phyloP scores from a whole-genome alignment of 2,329 filamentous ascomycete species.

The Reticulascus tulasneorum region DNA sequence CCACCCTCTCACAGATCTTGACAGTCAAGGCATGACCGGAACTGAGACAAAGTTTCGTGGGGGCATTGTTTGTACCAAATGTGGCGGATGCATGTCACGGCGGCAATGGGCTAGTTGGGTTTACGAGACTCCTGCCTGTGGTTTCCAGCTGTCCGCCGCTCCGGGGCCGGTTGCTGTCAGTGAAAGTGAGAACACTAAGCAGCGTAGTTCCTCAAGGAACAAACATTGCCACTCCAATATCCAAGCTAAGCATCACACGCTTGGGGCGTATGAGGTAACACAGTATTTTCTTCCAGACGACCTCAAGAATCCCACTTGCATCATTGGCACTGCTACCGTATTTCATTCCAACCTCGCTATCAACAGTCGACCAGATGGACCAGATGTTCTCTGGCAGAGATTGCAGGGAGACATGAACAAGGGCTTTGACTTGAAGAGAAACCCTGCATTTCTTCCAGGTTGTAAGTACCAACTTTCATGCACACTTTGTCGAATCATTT shows the following conservation, averaged over 20 bases:
- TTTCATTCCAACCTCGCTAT: slow-evolving; percentile 52
- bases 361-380: slow-evolving; percentile 47
- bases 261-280: slow-evolving; percentile 6
- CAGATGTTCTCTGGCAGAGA: slow-evolving; percentile 56
- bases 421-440: slow-evolving; percentile 43
- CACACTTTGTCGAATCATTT: slow-evolving; percentile 7
- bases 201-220: neutral
- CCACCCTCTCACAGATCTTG: slow-evolving; percentile 30
- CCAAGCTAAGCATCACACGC: neutral
- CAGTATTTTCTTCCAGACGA: slow-evolving; percentile 38
- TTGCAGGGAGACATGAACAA: slow-evolving; percentile 31
- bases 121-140: slow-evolving; percentile 50
- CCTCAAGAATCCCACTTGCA: slow-evolving; percentile 24
- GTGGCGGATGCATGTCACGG: slow-evolving; percentile 58
- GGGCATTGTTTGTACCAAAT: slow-evolving; percentile 64
- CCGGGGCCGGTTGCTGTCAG: slow-evolving; percentile 17
- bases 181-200: slow-evolving; percentile 6
- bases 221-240: slow-evolving; percentile 14
- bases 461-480: slow-evolving; percentile 21
- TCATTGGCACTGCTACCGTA: slow-evolving; percentile 50
- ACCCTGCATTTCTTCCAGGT: slow-evolving; percentile 28
- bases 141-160: slow-evolving; percentile 35
- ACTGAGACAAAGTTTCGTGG: slow-evolving; percentile 50
- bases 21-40: slow-evolving; percentile 30
- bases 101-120: slow-evolving; percentile 59